A percentile compares a stretch with the other conserved stretches of the same genome.
Conservation (phyloP, 2,329 filamentous ascomycete species). For the Phialophora chinensis region DNA sequence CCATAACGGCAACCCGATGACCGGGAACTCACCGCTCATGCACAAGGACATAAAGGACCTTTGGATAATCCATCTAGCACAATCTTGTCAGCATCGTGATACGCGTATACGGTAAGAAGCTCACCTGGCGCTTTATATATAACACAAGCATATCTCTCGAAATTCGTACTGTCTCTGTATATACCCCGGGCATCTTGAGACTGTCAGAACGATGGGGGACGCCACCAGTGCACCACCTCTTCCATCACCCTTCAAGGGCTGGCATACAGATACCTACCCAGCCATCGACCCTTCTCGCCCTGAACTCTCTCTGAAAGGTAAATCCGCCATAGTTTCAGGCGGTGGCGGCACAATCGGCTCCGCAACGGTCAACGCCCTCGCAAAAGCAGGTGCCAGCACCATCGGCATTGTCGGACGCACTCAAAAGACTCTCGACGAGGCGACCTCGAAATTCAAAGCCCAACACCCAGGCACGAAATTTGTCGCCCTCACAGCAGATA, state of each 20-base stretch:
- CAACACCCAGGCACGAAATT: conserved; percentile 12
- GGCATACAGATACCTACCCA: conserved; percentile 48
- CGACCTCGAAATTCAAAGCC: conserved; percentile 9
- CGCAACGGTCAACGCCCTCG: conserved; percentile 61
- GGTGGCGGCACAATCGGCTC: conserved; percentile 61
- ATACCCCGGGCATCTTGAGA: not conserved
- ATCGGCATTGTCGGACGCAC: conserved; percentile 58
- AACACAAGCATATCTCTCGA: not conserved
- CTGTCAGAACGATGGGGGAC: conserved; percentile 11
- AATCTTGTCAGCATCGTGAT: not conserved
- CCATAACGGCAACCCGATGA: not conserved
- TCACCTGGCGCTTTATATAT: not conserved
- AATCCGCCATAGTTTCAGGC: conserved; percentile 59
- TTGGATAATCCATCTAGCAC: not conserved
- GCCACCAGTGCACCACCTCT: not conserved
- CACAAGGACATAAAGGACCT: not conserved
- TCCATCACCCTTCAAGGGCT: conserved; percentile 15
- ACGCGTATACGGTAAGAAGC: not conserved
- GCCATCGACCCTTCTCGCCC: conserved; percentile 47
- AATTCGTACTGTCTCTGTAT: not conserved
- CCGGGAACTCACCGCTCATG: not conserved
- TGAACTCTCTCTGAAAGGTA: conserved; percentile 43
- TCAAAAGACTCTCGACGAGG: conserved; percentile 13
- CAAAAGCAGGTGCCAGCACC: conserved; percentile 57
- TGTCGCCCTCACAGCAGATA: conserved; percentile 42